Base-by-base conservation (phyloP, 2,329 filamentous ascomycete genomes). In the Mollisiaceae sp. region DNA sequence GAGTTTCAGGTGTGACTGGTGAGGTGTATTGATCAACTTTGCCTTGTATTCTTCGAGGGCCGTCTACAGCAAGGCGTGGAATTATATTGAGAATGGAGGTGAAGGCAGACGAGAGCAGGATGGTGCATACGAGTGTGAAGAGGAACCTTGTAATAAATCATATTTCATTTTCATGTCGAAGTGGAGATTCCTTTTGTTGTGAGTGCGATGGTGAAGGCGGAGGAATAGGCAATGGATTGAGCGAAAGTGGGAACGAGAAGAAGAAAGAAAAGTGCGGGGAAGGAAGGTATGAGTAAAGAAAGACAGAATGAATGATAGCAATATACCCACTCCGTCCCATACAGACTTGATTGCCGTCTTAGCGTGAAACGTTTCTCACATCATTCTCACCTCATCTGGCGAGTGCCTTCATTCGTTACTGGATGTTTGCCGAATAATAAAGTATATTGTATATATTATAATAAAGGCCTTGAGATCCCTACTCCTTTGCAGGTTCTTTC, bases 91-190 rank as follows among this genome's bases (percentile, higher is more conserved):
- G 9, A 12, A 22, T 12, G 55, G 55, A 12, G 36, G 9, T 4
- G 24, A 39, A 35, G 35, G 55, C 2, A 20, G 20, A 20, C n/a
- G 36, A 56, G 55, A 38, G 55, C 5, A 20, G 32, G 50, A 18
- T 32, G 35, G 55, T 38, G 35, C 18, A 57, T 38, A 24, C 20
- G 32, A 24, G 3, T 22, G n/a, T 6, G n/a, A 11, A 50, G 45
- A 22, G 45, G 22, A 20, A 57, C 55, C 35, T 57, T 57, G 55
- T 57, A 57, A 57, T 57, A 57, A 57, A 57, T 57, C 55, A 57
- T 57, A 57, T 57, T 57, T 57, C 38, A 39, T 57, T 57, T 57
- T 57, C 52, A n/a, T 24, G 20, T 55, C 22, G 24, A 50, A 35
- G 22, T 54, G 18, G 24, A 27, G 50, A 35, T 54, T 27, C 50